phyloP scores from a whole-genome alignment of 2,329 filamentous ascomycete species.

The Colletotrichum sp. region DNA sequence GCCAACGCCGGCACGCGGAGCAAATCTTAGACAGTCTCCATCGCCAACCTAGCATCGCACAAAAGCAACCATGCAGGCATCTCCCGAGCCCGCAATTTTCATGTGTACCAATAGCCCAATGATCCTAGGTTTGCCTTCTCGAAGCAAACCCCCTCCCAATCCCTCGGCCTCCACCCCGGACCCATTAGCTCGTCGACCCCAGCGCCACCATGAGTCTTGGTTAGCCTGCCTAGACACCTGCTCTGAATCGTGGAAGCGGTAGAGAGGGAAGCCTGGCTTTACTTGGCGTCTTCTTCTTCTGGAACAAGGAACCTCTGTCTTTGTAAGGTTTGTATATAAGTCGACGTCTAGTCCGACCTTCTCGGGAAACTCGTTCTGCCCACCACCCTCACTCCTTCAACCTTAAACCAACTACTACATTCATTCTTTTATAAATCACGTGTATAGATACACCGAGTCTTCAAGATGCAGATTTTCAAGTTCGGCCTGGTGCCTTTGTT shows the following conservation, averaged over 20 bases:
- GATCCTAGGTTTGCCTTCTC: neutral
- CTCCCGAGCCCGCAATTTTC: neutral
- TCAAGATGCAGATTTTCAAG: conserved; percentile 13
- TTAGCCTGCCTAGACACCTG: neutral
- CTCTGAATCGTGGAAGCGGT: neutral
- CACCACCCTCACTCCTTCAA: neutral
- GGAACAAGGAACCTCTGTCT: neutral
- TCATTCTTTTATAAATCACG: neutral
- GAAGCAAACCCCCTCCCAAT: neutral
- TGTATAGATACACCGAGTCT: neutral
- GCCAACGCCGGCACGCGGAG: conserved; percentile 7
- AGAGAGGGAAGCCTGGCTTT: neutral
- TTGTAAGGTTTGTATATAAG: conserved; percentile 7
- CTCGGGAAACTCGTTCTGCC: neutral
- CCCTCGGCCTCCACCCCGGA: neutral
- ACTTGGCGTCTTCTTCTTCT: neutral
- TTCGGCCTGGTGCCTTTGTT: conserved; percentile 26
- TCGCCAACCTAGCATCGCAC: neutral
- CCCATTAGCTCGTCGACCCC: neutral
- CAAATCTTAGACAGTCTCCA: conserved; percentile 6
- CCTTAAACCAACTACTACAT: conserved; percentile 1
- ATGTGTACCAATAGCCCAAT: neutral
- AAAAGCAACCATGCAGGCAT: conserved; percentile 2
- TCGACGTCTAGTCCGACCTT: neutral
- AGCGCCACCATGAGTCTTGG: neutral